Base-by-base conservation (phyloP, 176 grass and related monocot species). In the Zoysia pacifica region DNA sequence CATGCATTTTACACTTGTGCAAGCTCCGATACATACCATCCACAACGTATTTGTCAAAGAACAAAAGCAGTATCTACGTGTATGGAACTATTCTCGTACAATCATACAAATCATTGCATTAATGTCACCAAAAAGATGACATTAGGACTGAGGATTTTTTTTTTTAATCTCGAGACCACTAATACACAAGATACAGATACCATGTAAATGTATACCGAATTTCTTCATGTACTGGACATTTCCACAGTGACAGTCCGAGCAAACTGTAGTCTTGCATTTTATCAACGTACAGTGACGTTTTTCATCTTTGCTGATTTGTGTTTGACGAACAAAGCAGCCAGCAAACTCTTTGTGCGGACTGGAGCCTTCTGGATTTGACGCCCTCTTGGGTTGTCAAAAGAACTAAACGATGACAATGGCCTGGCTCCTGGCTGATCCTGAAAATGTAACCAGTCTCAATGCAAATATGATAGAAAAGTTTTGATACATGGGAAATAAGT, bases 311-410 rank as follows among this genome's bases (percentile, higher is more conserved):
- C 83, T n/a, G 86, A 84, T 85, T 76, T 93, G 86, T 83, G 79
- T 66, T 93, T 95, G 59, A 89, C 86, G 81, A 99, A 99, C 53
- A 99, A 90, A 68, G 90, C 84, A 35, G 93, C 91, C 52, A 95
- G 42, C 93, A 99, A 78, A 68, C 84, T 95, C 66, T 89, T 95
- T 42, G 87, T 93, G 76, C 90, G 81, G 56, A 82, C 73, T 0
- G 90, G 92, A 66, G 88, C 79, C 86, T 84, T 87, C 64, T 87
- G 87, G 54, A 95, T 93, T 84, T 99, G 82, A 51, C 67, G 88
- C 11, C 86, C 83, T 39, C 84, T 87, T 16, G 96, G 82, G 79
- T 91, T 91, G 48, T 87, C 84, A 48, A 93, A 84, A 52, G 90
- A 95, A 81, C 82, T 87, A 83, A 93, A 89, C 74, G 83, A 77